A percentile compares a stretch with the other conserved stretches of the same genome.
Conservation (phyloP, 2,329 filamentous ascomycete species). For the Polychaeton citri region DNA sequence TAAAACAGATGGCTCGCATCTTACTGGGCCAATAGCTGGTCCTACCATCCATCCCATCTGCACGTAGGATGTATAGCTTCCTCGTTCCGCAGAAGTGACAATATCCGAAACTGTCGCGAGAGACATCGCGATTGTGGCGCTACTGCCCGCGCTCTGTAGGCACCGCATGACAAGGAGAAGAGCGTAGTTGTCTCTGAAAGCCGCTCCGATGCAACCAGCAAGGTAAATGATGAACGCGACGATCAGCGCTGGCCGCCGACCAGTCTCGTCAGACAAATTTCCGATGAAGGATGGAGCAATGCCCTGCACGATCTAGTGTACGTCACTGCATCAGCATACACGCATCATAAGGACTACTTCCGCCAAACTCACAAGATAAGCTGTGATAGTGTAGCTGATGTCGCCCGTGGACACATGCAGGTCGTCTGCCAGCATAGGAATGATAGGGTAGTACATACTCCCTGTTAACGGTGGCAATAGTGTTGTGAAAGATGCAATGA, state of each 20-base stretch:
- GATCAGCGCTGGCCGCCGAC: slow-evolving; percentile 14
- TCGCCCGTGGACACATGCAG: slow-evolving; percentile 28
- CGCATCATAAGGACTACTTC: slow-evolving; percentile 7
- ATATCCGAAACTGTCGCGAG: slow-evolving; percentile 24
- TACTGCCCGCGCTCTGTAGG: slow-evolving; percentile 25
- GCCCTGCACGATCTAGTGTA: slow-evolving; percentile 40
- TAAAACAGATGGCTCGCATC: neutral
- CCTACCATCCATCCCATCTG: slow-evolving; percentile 18
- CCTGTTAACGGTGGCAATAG: slow-evolving; percentile 41
- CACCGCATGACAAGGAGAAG: slow-evolving; percentile 14
- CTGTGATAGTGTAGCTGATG: slow-evolving; percentile 42
- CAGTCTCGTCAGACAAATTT: slow-evolving; percentile 15
- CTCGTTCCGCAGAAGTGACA: slow-evolving; percentile 21
- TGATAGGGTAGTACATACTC: slow-evolving; percentile 42
- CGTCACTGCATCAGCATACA: slow-evolving; percentile 6
- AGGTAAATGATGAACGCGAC: slow-evolving; percentile 17
- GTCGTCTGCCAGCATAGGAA: slow-evolving; percentile 36
- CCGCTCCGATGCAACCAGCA: slow-evolving; percentile 14
- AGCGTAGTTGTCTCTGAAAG: slow-evolving; percentile 14
- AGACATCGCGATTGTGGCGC: slow-evolving; percentile 25
- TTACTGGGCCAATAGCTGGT: slow-evolving; percentile 12
- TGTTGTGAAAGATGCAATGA: slow-evolving; percentile 36
- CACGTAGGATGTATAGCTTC: slow-evolving; percentile 10
- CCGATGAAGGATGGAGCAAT: slow-evolving; percentile 22
- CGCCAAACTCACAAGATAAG: slow-evolving; percentile 35